Base-by-base conservation (phyloP, 1,284 basidiomycete species). In the Irpex sp. region DNA sequence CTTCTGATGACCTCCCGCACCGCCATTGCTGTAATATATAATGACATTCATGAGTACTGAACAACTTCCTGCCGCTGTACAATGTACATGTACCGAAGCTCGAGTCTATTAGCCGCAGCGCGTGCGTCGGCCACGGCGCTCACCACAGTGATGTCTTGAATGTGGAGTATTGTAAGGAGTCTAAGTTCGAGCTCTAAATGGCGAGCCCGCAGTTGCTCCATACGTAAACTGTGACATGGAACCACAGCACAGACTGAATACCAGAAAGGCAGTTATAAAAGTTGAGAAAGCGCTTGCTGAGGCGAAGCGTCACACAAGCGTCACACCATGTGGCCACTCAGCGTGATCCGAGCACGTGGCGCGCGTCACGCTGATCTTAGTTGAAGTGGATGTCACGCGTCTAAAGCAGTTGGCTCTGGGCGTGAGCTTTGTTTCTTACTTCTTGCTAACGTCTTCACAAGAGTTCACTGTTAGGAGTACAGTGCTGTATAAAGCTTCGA, bases 381-480 rank as follows among this genome's bases (percentile, higher is more conserved):
- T 51, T 51, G n/a, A 51, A 51, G 49, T 51, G 7, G 34, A 55
- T 52, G 61, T 62, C 61, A 62, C 61, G 61, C 60, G 61, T 48
- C 57, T 36, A 36, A 56, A 34, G 54, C n/a, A 56, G 54, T 36
- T 36, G 9, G n/a, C 54, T 56, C 21, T 36, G 54, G 54, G 13
- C 21, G 31, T 13, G 26, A 56, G 54, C 54, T 34, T 56, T 56
- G 34, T 26, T 56, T 31, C 54, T 36, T 34, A 44, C 40, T 44
- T 44, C 15, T 15, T 15, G 40, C 40, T 26, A 36, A 13, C 13
- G 19, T 36, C 9, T 26, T 26, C n/a, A 56, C 6, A 26, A 8
- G 54, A 31, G 21, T 26, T 8, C n/a, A 17, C 8, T 15, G 15
- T n/a, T 8, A 13, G 19, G 49, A 8, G 8, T 21, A n/a, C 49